phyloP scores from a whole-genome alignment of 2,329 filamentous ascomycete species.

The Akanthomyces uredinophilus region DNA sequence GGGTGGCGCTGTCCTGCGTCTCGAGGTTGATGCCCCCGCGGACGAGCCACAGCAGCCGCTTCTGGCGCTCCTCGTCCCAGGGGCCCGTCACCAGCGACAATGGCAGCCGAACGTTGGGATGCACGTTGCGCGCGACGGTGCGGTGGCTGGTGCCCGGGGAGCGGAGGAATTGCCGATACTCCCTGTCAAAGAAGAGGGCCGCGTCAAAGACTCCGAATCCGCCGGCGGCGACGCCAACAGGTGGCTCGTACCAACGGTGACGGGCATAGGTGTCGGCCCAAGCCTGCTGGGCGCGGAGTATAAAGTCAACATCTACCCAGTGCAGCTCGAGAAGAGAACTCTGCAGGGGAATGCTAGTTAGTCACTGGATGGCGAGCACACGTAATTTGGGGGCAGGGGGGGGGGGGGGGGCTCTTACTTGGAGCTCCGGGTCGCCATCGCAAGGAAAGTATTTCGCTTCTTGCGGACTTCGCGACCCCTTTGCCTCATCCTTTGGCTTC shows the following conservation, averaged over 20 bases:
- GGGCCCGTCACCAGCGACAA: conserved; percentile 36
- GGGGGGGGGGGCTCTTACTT: conserved; percentile 29
- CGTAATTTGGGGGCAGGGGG: background rate
- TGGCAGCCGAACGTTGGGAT: conserved; percentile 36
- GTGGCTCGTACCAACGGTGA: conserved; percentile 28
- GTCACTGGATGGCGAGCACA: background rate
- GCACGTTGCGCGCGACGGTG: conserved; percentile 28
- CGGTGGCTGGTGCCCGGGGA: background rate
- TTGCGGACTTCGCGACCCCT: background rate
- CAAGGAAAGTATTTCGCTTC: conserved; percentile 11
- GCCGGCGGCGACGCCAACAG: conserved; percentile 19
- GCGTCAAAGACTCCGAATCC: conserved; percentile 27
- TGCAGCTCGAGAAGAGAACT: conserved; percentile 38
- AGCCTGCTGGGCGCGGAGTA: conserved; percentile 43
- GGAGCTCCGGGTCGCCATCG: conserved; percentile 37
- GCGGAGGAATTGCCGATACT: background rate
- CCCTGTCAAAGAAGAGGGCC: background rate
- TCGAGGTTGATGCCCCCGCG: conserved; percentile 33
- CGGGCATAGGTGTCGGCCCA: conserved; percentile 39
- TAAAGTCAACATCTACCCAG: conserved; percentile 41
- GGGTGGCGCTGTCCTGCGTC: conserved; percentile 20
- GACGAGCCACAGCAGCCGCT: conserved; percentile 43
- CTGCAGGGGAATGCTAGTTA: conserved; percentile 26
- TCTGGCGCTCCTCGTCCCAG: conserved; percentile 34
- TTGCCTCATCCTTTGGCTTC: background rate